Conservation (phyloP, 1,139 yeast genomes). For the Schizosaccharomyces versatilis region DNA sequence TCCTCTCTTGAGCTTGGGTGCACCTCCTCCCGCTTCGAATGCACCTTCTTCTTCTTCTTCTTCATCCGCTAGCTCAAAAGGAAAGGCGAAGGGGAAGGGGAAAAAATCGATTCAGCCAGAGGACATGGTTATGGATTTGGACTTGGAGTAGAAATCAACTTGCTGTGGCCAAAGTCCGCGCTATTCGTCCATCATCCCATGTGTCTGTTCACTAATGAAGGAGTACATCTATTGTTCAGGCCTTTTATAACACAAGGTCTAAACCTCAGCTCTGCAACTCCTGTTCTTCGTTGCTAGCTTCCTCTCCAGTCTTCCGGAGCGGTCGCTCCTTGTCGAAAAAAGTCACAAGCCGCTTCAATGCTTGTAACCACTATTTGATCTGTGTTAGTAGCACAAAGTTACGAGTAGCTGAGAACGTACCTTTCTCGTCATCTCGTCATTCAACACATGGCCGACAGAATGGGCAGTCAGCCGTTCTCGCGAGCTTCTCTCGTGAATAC, state of each 20-base stretch:
- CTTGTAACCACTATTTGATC: slow-evolving; percentile 4
- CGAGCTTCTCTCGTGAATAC: slow-evolving; percentile 56
- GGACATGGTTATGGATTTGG: slow-evolving; percentile 11
- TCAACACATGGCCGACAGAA: slow-evolving; percentile 48
- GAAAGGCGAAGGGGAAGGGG: slow-evolving; percentile 7
- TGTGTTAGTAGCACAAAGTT: neutral
- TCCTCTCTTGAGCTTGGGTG: slow-evolving; percentile 9
- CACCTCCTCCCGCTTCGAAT: slow-evolving; percentile 13
- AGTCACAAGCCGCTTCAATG: slow-evolving; percentile 6
- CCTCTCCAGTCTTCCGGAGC: neutral
- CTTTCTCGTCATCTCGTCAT: slow-evolving; percentile 47
- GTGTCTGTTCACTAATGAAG: too few species aligned
- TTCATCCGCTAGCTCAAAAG: slow-evolving; percentile 20
- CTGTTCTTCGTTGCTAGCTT: too few species aligned
- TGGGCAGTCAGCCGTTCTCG: slow-evolving; percentile 23
- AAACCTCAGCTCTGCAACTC: too few species aligned
- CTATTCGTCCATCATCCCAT: too few species aligned
- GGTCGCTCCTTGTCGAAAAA: slow-evolving; percentile 4
- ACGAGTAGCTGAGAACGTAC: neutral
- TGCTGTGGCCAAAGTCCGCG: too few species aligned
- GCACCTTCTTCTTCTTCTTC: slow-evolving; percentile 21
- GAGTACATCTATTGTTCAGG: too few species aligned
- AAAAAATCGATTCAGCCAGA: slow-evolving; percentile 1
- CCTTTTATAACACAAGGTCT: too few species aligned
- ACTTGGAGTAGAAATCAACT: neutral